Evolutionary conservation across 495 filamentous ascomycete genomes (phyloP), one percentile per base, ranked within the genome.

Genomic region (Neurospora sp.): DNA sequence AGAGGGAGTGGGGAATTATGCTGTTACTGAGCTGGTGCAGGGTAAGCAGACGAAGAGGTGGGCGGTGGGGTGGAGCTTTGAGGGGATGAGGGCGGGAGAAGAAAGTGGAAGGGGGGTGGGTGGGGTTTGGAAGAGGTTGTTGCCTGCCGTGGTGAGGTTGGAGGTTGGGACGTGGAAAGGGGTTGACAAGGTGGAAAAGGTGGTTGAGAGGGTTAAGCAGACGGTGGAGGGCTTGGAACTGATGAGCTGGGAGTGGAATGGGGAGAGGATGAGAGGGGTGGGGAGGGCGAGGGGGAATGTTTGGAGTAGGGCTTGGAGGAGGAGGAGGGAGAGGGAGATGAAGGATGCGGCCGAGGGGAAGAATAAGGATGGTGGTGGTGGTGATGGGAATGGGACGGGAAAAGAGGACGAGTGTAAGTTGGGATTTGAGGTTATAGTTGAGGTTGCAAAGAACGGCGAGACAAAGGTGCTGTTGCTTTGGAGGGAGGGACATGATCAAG

Each of bases 51-150:
- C 96, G 22, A 88, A 90, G 68, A 83, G 96, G 22, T 98, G 96
- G 96, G 93, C 88, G 9, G 81, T 98, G 39, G 96, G 86, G 0
- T 99, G 96, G 96, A 94, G 91, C 70, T 98, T 91, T 83, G 83
- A 85, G 4, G 86, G 88, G 69, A 82, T 86, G 75, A 85, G 95
- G 70, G 77, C 85, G 3, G 82, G 81, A 1, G 53, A 61, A 2
- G 10, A 8, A 1, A 27, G 3, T 5, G 53, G 48, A 6, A 61
- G 53, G 31, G 53, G 53, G 6, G 53, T 65, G 1, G 14, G 53
- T 3, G 53, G 53, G 22, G 77, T 88, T 5, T 87, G 87, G 44
- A 90, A 90, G 74, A 87, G 87, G 65, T 77, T 93, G 1, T 69
- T 84, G 14, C 84, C 86, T 87, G 48, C 89, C 85, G 7, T 89